phyloP scores from a whole-genome alignment of 2,329 filamentous ascomycete species.

The Dactylonectria macrodidyma region DNA sequence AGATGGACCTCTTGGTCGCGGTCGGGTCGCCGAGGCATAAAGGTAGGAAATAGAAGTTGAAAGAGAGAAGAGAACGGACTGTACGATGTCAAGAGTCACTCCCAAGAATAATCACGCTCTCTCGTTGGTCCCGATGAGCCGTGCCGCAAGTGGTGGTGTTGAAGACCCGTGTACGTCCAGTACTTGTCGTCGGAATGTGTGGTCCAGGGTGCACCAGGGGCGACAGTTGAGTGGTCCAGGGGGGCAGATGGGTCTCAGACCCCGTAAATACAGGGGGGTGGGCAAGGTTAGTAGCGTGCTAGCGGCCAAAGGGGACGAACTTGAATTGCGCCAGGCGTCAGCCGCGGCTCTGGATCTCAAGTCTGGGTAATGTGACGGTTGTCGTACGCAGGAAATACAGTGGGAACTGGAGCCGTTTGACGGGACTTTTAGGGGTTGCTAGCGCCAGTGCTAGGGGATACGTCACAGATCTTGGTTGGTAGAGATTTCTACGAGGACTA shows the following conservation, averaged over 20 bases:
- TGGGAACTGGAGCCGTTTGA: constrained; percentile 5
- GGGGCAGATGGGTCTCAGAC: constrained; percentile 42
- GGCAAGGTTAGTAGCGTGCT: constrained; percentile 37
- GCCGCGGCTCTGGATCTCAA: constrained; percentile 21
- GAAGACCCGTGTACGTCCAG: constrained; percentile 26
- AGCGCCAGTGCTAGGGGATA: constrained; percentile 7
- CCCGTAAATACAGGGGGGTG: constrained; percentile 39
- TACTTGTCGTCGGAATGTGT: constrained; percentile 27
- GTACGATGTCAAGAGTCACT: constrained; percentile 26
- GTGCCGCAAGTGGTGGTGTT: constrained; percentile 38
- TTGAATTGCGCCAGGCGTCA: constrained; percentile 26
- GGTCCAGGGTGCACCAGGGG: constrained; percentile 17
- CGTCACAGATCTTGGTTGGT: neutral
- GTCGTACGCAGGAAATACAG: neutral
- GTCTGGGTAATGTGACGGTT: neutral
- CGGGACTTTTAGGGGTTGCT: constrained; percentile 14
- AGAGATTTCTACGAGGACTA: neutral
- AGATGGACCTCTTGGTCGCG: constrained; percentile 44
- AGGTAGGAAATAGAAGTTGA: constrained; percentile 21
- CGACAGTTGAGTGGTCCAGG: constrained; percentile 35
- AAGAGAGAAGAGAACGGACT: constrained; percentile 31
- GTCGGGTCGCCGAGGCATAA: constrained; percentile 43
- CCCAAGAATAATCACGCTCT: constrained; percentile 14
- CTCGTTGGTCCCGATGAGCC: constrained; percentile 38
- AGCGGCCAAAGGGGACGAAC: constrained; percentile 7